These are phyloP conservation scores for Toxicodendron radicans DNA, from an alignment of 345 rosid species.

Conservation along the genomic window DNA sequence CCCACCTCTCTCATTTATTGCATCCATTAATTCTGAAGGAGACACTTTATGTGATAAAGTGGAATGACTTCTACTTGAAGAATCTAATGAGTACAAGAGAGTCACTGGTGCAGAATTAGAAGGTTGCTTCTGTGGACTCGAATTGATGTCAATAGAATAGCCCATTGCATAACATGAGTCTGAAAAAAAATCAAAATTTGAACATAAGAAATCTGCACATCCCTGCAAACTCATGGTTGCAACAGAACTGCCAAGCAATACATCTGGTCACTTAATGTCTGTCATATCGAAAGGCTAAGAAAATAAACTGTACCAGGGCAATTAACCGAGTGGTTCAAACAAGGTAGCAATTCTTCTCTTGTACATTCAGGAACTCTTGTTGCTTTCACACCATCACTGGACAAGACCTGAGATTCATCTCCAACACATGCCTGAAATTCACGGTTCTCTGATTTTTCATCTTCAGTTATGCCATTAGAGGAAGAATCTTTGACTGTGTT, in stretches of 20 bases:
- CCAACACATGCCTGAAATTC: conserved; percentile 7
- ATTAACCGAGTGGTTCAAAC: conserved; percentile 31
- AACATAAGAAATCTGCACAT: neutral
- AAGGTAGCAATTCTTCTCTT: conserved; percentile 13
- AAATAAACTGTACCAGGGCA: conserved; percentile 33
- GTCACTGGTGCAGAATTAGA: conserved; percentile 15
- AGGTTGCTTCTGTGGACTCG: conserved; percentile 18
- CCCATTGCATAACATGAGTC: conserved; percentile 26
- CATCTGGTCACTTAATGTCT: neutral
- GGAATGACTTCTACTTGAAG: conserved; percentile 25
- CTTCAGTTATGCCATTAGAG: conserved; percentile 3
- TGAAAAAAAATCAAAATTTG: conserved; percentile 8
- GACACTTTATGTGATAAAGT: conserved; percentile 26
- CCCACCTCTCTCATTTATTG: conserved; percentile 10
- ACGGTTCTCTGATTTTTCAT: conserved; percentile 13
- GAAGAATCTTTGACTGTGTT: conserved; percentile 13
- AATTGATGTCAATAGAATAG: conserved; percentile 21
- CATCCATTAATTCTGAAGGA: conserved; percentile 3
- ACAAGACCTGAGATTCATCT: conserved; percentile 21
- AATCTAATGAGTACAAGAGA: conserved; percentile 23
- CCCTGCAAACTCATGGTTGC: neutral
- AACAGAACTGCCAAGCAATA: neutral
- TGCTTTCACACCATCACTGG: conserved; percentile 23
- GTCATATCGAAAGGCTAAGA: neutral
- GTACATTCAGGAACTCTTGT: conserved; percentile 5